Base-by-base conservation (phyloP, 1,284 basidiomycete species). In the Chiua sp. region DNA sequence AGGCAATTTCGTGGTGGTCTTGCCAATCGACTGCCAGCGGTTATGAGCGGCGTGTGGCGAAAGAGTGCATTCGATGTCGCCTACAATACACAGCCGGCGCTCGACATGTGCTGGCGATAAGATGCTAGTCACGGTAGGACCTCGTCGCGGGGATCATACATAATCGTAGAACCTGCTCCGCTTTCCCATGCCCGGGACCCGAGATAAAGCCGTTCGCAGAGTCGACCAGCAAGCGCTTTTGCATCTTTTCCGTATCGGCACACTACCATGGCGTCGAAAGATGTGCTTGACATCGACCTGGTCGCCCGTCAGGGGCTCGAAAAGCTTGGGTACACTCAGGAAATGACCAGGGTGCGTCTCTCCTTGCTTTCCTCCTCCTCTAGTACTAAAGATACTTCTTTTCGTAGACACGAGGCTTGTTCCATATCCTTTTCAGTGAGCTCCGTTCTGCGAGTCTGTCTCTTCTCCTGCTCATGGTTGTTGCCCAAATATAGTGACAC, bases 371-470 rank as follows among this genome's bases (percentile, higher is more conserved):
- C 28, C 32, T 23, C 23, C 11, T 39, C 23, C 20, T n/a, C 8
- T 28, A 22, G 8, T 55, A 33, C 42, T 6, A n/a, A 61, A 26
- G 10, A 37, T 26, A 22, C 32, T 52, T n/a, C 37, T 7, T 3
- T 33, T 30, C 4, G 33, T 59, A 85, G 83, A 77, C 78, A 16
- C 79, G 84, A 16, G 84, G 83, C 18, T 61, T 84, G 55, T 76
- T 76, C 47, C 75, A 78, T 26, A 67, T 75, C 30, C 67, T 85
- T 26, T 85, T 85, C 72, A 85, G 83, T 85, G 61, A 66, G 81
- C 67, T 16, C n/a, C 20, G 15, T 30, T n/a, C 2, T 13, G 37
- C 23, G 15, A 47, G 7, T 26, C 28, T 37, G 16, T 54, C 15
- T 47, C 23, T 47, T 51, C 35, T 33, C 11, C 22, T 53, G 53